Evolutionary conservation across 306 rosid genomes (phyloP), one percentile per base, ranked within the genome.

Genomic region (Dicorynia guianensis): DNA sequence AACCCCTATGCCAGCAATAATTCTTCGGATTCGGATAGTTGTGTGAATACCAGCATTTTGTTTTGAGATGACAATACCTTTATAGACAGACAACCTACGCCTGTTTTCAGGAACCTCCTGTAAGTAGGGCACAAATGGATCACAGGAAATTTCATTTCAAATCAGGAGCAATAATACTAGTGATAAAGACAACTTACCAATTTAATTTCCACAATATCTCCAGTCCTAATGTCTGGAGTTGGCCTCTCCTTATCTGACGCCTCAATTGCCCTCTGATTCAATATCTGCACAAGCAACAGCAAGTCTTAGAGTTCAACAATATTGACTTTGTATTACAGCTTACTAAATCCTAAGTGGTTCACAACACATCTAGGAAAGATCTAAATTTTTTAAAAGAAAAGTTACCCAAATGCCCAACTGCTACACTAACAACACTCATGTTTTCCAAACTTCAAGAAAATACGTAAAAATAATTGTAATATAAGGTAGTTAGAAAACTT

Each of bases 11-110:
- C 97, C 99, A 14, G 97, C 99, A 70, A 95, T 89, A 70, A 95
- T 90, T 83, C 97, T 90, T 77, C 99, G 87, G 77, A 92, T 76
- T n/a, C 97, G 90, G 60, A 95, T 86, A 18, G 99, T 95, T 1
- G 99, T 92, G 86, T 95, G 97, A 81, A 95, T 90, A 33, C 97
- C 97, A 62, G 97, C 93, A 88, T 95, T 92, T 82, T 95, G 99
- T 72, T 62, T 95, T n/a, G 97, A 89, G 3, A 95, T 95, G 6
- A 95, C 97, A 54, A 95, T 95, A 17, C 99, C 99, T 66, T 88
- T 95, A 68, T 95, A 92, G 81, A 90, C 46, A 34, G 97, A 92
- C 81, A 95, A 57, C 72, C 99, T 89, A 73, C 97, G 97, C 86
- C 81, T 92, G 79, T 92, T 95, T 81, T 95, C 97, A 10, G 97